Base-by-base conservation (phyloP, 805 yeast species). In the Komagataella ulmi region DNA sequence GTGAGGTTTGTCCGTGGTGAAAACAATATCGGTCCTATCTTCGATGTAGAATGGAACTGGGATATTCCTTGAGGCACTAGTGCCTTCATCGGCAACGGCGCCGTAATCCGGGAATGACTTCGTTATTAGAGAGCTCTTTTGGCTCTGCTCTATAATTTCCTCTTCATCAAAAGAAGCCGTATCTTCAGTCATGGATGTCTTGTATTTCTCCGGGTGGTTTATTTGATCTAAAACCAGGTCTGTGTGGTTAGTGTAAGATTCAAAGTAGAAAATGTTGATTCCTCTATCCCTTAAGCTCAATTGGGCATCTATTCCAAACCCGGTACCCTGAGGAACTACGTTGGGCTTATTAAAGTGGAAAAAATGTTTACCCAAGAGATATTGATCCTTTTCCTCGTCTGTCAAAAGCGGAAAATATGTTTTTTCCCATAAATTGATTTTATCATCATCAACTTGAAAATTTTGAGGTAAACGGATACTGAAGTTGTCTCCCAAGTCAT, bases 231-330 rank as follows among this genome's bases (percentile, higher is more conserved):
- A 17, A 7, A 65, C 36, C 7, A 57, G 61, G 2, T 56, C 52
- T 7, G 65, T 53, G 48, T 65, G 70, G 44, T 66, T 68, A 44
- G 57, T 55, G 52, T 62, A 67, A 19, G 58, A 59, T 17, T 59
- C 62, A 49, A 68, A 67, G 48, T 61, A 61, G 53, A 65, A 68
- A 8, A 63, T 56, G 43, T 55, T 56, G 30, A 68, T 65, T 7
- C 72, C 72, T 43, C 72, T 52, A 51, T 68, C 71, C 48, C 70
- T 55, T 6, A 67, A 64, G 47, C 63, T 54, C 44, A 68, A 52
- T 56, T 49, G 64, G 59, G 51, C 51, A 19, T 53, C 51, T 44
- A 54, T 51, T 48, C 55, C 61, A 12, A 58, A 54, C 3, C 61
- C 55, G 49, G 56, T 59, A 5, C 57, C 57, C 56, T 52, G 62